Evolutionary conservation across 2,329 filamentous ascomycete genomes (phyloP).

Genomic region (Xylaria sp.): DNA sequence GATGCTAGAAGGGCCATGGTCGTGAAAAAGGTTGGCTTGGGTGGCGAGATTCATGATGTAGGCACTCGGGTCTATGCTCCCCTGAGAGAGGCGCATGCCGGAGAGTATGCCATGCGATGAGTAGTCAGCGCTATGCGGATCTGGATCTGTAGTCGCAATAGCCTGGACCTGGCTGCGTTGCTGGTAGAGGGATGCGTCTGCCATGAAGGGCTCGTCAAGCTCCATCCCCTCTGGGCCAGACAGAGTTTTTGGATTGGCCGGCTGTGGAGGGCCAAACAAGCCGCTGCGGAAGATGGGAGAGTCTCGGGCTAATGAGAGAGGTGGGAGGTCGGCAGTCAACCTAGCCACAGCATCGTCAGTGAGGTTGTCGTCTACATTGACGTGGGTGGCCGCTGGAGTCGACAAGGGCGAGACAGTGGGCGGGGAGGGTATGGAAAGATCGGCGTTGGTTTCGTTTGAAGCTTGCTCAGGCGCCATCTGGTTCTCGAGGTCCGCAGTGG

Average conservation of each 20-base stretch:
- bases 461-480: constrained; percentile 15
- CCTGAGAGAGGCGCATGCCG: constrained; percentile 41
- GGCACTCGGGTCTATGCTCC: constrained; percentile 47
- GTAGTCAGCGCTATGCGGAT: constrained; percentile 41
- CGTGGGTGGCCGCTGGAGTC: constrained; percentile 48
- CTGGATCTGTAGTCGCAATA: constrained; percentile 49
- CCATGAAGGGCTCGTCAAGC: constrained; percentile 32
- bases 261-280: constrained; percentile 19
- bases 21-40: constrained; percentile 43
- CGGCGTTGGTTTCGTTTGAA: constrained; percentile 32
- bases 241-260: constrained; percentile 15
- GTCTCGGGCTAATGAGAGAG: constrained; percentile 31
- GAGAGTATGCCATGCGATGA: constrained; percentile 38
- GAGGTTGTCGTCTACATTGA: constrained; percentile 46
- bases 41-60: constrained; percentile 47
- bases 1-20: constrained; percentile 44
- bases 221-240: constrained; percentile 28
- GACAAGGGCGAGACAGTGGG: constrained; percentile 51
- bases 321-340: constrained; percentile 38
- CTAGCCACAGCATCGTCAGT: constrained; percentile 42
- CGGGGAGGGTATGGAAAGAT: constrained; percentile 46
- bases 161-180: constrained; percentile 43
- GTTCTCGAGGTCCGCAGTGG: constrained; percentile 5
- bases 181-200: constrained; percentile 27
- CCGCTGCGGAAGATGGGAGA: constrained; percentile 32